A percentile compares a stretch with the other conserved stretches of the same genome.
phyloP scores from a whole-genome alignment of 2,329 filamentous ascomycete species.

The Xylaria digitata region DNA sequence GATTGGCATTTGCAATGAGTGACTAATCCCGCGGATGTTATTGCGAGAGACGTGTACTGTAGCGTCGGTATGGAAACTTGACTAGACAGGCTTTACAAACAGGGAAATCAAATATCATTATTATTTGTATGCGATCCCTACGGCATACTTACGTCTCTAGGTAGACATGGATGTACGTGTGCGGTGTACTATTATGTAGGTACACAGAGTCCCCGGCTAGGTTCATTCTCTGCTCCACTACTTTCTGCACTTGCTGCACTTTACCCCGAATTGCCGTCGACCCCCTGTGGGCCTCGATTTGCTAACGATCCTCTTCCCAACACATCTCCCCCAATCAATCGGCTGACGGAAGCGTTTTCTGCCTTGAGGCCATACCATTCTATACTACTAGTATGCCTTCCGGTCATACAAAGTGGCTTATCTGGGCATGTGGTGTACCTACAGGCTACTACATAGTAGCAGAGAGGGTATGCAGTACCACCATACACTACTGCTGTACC shows the following conservation, averaged over 20 bases:
- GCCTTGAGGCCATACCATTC: constrained; percentile 16
- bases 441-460: too few relatives aligned
- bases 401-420: too few relatives aligned
- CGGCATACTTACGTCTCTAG: constrained; percentile 9
- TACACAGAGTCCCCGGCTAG: background rate
- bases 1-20: background rate
- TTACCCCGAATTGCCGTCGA: constrained; percentile 30
- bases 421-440: background rate
- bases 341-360: constrained; percentile 33
- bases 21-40: background rate
- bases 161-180: too few relatives aligned
- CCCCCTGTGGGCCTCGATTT: constrained; percentile 13
- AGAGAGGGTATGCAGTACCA: too few relatives aligned
- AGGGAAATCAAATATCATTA: background rate
- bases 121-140: background rate
- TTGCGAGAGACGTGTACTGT: background rate
- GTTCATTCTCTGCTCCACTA: background rate
- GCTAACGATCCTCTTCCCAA: background rate
- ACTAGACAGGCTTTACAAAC: background rate
- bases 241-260: background rate
- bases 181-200: too few relatives aligned
- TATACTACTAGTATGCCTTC: too few relatives aligned
- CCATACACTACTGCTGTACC: background rate
- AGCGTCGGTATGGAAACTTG: background rate
- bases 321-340: background rate